A percentile compares a stretch with the other conserved stretches of the same genome.
phyloP scores from a whole-genome alignment of 805 yeast genomes.

The Saccharomycopsis sp. region DNA sequence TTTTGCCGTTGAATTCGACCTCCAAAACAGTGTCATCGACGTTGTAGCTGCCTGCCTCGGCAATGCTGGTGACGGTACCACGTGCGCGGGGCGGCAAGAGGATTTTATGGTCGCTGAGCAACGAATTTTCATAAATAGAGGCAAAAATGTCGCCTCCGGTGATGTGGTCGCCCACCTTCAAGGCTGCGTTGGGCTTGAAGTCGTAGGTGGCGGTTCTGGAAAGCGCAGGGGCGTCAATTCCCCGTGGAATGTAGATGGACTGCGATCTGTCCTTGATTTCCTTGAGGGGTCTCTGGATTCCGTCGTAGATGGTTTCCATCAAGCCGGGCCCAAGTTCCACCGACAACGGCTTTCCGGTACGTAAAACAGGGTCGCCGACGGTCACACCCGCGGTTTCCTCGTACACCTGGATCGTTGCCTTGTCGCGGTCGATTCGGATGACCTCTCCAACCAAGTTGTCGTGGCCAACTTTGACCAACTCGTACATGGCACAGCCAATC shows the following conservation, averaged over 20 bases:
- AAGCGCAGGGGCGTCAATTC: conserved; percentile 95
- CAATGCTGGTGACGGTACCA: conserved; percentile 90
- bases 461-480: conserved; percentile 96
- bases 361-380: conserved; percentile 96
- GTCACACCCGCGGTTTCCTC: conserved; percentile 99
- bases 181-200: conserved; percentile 69
- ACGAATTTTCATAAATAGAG: conserved; percentile 86
- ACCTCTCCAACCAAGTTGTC: conserved; percentile 97
- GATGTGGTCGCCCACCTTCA: conserved; percentile 93
- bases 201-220: conserved; percentile 77
- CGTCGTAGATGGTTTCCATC: conserved; percentile 98
- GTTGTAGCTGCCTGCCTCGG: conserved; percentile 83
- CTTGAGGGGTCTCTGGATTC: conserved; percentile 97
- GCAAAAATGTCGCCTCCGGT: conserved; percentile 96
- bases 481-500: conserved; percentile 99
- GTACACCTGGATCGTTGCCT: conserved; percentile 97
- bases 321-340: conserved; percentile 99
- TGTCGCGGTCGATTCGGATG: conserved; percentile 92
- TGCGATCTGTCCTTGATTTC: conserved; percentile 83
- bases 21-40: conserved; percentile 87
- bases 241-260: conserved; percentile 97
- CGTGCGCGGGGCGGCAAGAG: conserved; percentile 96
- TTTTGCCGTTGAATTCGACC: conserved; percentile 90
- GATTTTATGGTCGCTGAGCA: conserved; percentile 87
- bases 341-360: conserved; percentile 98